phyloP scores from a whole-genome alignment of 176 grass and related monocot genomes.

The Rhynchospora tenuis region DNA sequence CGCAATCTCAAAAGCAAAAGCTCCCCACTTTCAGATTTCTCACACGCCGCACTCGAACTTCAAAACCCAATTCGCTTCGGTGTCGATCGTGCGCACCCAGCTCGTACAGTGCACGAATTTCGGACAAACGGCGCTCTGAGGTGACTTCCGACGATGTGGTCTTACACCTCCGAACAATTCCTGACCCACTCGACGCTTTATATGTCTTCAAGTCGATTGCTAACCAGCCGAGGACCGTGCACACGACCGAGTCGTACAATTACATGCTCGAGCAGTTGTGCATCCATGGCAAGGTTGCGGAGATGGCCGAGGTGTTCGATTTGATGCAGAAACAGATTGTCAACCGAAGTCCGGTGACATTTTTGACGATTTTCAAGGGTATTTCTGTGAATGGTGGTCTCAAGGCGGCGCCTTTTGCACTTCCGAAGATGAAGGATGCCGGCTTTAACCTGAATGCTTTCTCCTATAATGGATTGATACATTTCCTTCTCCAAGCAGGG shows the following conservation, averaged over 20 bases:
- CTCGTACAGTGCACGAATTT: neutral
- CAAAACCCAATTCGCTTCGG: neutral
- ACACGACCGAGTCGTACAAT: slow-evolving; percentile 86
- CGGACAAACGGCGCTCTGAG: neutral
- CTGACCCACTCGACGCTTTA: slow-evolving; percentile 41
- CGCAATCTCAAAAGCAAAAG: neutral
- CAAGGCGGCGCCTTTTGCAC: slow-evolving; percentile 43
- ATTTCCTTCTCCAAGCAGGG: slow-evolving; percentile 71
- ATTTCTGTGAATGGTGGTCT: slow-evolving; percentile 55
- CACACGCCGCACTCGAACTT: neutral
- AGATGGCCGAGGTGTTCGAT: slow-evolving; percentile 86
- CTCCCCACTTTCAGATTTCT: slow-evolving; percentile 9
- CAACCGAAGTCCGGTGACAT: slow-evolving; percentile 55
- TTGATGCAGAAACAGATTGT: slow-evolving; percentile 84
- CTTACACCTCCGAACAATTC: slow-evolving; percentile 39
- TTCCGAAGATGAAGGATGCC: slow-evolving; percentile 52
- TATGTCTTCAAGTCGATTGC: slow-evolving; percentile 54
- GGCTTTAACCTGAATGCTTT: slow-evolving; percentile 61
- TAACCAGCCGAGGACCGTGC: slow-evolving; percentile 33
- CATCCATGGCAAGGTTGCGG: slow-evolving; percentile 42
- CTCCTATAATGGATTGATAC: slow-evolving; percentile 73
- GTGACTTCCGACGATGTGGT: slow-evolving; percentile 42
- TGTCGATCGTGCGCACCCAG: neutral
- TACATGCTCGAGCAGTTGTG: slow-evolving; percentile 90
- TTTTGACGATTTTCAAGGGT: slow-evolving; percentile 54